Evolutionary conservation across 495 filamentous ascomycete species (phyloP).

Genomic region (Talaromyces borbonicus): DNA sequence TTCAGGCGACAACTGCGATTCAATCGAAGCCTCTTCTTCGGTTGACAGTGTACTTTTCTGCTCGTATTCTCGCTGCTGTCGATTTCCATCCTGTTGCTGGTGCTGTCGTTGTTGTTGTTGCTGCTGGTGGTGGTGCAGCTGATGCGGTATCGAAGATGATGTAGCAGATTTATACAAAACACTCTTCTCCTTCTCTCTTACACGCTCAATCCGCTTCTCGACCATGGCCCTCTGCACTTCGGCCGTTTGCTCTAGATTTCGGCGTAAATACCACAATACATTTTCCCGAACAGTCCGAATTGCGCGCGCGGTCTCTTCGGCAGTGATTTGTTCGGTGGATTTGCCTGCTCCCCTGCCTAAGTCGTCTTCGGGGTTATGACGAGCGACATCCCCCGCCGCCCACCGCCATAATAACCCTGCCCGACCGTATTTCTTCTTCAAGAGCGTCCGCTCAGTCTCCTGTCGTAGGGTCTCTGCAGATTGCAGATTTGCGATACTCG

Average conservation of each 20-base stretch:
- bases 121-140: too few relatives aligned
- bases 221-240: conserved; percentile 81
- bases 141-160: too few relatives aligned
- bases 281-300: conserved; percentile 61
- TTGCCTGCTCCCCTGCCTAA: conserved; percentile 30
- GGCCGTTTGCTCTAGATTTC: conserved; percentile 62
- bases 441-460: conserved; percentile 53
- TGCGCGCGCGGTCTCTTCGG: conserved; percentile 55
- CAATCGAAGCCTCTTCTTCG: conserved; percentile 38
- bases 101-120: background rate
- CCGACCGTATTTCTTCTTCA: conserved; percentile 56
- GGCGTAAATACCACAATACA: conserved; percentile 71
- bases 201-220: conserved; percentile 71
- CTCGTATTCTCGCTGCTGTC: conserved; percentile 14
- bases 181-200: conserved; percentile 82
- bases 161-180: conserved; percentile 54
- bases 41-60: conserved; percentile 22
- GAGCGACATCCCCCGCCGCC: conserved; percentile 50
- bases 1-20: conserved; percentile 61
- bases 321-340: conserved; percentile 51
- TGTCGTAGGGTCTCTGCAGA: conserved; percentile 75
- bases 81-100: conserved; percentile 9
- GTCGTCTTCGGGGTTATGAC: background rate
- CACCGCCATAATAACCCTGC: conserved; percentile 44
- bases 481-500: conserved; percentile 63